Conservation (phyloP, 768 basidiomycete species). For the Lactarius akahatsu region DNA sequence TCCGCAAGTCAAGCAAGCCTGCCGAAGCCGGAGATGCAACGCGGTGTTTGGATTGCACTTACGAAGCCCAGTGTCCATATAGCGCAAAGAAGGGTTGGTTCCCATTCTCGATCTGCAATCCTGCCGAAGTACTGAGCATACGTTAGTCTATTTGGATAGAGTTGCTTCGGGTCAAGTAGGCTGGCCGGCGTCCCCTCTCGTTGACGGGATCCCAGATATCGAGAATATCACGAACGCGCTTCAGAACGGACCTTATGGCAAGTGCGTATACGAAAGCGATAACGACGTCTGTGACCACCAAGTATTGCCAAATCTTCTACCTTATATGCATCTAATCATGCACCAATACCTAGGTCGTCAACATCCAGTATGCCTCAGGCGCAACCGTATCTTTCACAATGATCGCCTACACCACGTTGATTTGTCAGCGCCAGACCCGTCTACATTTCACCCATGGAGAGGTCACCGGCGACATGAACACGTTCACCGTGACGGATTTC, state of each 20-base stretch:
- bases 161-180: constrained; percentile 49
- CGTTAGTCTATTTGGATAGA: constrained; percentile 77
- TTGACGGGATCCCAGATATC: constrained; percentile 83
- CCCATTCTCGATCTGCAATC: background rate
- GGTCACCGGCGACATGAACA: constrained; percentile 81
- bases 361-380: constrained; percentile 80
- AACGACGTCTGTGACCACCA: constrained; percentile 93
- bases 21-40: constrained; percentile 60
- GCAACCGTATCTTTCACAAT: constrained; percentile 86
- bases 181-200: constrained; percentile 70
- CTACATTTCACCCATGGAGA: constrained; percentile 87
- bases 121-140: background rate
- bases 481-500: constrained; percentile 78
- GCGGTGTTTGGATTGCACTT: constrained; percentile 75
- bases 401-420: constrained; percentile 76
- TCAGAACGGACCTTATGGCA: constrained; percentile 68
- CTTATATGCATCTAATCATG: background rate
- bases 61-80: constrained; percentile 74
- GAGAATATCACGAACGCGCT: constrained; percentile 79
- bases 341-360: constrained; percentile 58
- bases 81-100: constrained; percentile 79
- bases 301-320: constrained; percentile 33
- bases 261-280: constrained; percentile 79
- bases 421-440: constrained; percentile 81
- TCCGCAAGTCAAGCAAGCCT: constrained; percentile 73